phyloP scores from a whole-genome alignment of 768 basidiomycete species.

The Boletus vermiculosoides region DNA sequence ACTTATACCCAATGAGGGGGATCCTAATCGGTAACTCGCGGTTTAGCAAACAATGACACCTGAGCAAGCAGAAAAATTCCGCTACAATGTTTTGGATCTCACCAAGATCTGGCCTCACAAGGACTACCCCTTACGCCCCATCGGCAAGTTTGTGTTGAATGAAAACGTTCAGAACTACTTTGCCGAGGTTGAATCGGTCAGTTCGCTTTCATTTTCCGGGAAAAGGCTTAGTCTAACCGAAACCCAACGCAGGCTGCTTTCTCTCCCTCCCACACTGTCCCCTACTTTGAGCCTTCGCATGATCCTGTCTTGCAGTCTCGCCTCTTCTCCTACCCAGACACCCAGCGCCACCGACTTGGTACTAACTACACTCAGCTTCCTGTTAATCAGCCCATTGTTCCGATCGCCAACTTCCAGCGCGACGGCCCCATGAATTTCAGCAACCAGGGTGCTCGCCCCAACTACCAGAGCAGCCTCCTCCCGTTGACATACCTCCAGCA shows the following conservation, averaged over 20 bases:
- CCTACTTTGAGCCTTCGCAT: slow-evolving; percentile 85
- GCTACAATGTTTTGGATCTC: slow-evolving; percentile 87
- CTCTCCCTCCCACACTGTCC: slow-evolving; percentile 83
- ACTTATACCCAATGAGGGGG: neutral
- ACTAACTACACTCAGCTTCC: slow-evolving; percentile 83
- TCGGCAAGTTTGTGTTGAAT: slow-evolving; percentile 83
- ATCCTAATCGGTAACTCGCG: slow-evolving; percentile 7
- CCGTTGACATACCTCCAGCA: slow-evolving; percentile 63
- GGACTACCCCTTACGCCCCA: slow-evolving; percentile 82
- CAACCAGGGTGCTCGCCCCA: slow-evolving; percentile 83
- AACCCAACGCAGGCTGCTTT: slow-evolving; percentile 57
- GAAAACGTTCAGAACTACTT: slow-evolving; percentile 87
- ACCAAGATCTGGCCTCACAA: slow-evolving; percentile 91
- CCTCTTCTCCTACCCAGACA: slow-evolving; percentile 92
- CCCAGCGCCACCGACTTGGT: slow-evolving; percentile 82
- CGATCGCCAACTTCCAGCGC: slow-evolving; percentile 89
- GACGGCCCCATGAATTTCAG: slow-evolving; percentile 68
- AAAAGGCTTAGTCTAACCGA: slow-evolving; percentile 6
- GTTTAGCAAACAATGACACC: slow-evolving; percentile 88
- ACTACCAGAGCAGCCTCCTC: slow-evolving; percentile 78
- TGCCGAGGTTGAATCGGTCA: slow-evolving; percentile 89
- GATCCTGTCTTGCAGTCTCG: slow-evolving; percentile 95
- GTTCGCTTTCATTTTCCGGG: slow-evolving; percentile 32
- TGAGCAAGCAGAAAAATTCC: slow-evolving; percentile 86
- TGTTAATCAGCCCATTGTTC: slow-evolving; percentile 74